phyloP scores from a whole-genome alignment of 2,329 filamentous ascomycete genomes.

The Fusarium sarcochroum region DNA sequence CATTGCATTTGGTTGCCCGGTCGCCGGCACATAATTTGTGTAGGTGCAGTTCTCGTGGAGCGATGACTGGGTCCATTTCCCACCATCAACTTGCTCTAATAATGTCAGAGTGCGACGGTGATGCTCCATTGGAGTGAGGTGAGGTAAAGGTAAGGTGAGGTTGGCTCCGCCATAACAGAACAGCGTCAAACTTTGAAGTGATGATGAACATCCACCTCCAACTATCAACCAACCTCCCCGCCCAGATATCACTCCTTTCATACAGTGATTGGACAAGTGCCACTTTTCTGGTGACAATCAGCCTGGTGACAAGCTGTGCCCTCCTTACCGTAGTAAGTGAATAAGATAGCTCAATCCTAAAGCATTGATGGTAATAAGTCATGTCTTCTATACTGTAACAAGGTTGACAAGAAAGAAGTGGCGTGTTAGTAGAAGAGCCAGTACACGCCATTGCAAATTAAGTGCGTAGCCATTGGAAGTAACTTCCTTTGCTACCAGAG shows the following conservation, averaged over 20 bases:
- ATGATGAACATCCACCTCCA: neutral
- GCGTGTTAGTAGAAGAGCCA: conserved; percentile 12
- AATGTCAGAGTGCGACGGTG: conserved; percentile 33
- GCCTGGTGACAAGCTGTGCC: conserved; percentile 1
- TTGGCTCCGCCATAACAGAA: conserved; percentile 36
- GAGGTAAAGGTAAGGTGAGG: conserved; percentile 38
- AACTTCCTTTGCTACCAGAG: conserved; percentile 7
- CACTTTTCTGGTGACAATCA: conserved; percentile 27
- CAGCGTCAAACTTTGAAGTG: conserved; percentile 43
- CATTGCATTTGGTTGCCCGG: conserved; percentile 37
- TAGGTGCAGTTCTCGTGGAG: conserved; percentile 13
- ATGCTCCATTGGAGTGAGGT: conserved; percentile 37
- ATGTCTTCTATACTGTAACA: conserved; percentile 25
- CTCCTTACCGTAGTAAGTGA: conserved; percentile 6
- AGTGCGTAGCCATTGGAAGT: neutral
- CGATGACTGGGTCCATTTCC: conserved; percentile 35
- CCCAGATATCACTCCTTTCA: conserved; percentile 14
- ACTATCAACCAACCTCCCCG: conserved; percentile 33
- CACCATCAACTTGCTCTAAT: conserved; percentile 36
- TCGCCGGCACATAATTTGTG: conserved; percentile 15
- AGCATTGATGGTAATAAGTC: conserved; percentile 15
- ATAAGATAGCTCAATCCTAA: conserved; percentile 22
- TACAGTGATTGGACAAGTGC: conserved; percentile 11
- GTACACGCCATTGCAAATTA: conserved; percentile 8
- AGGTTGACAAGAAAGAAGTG: conserved; percentile 26